phyloP scores from a whole-genome alignment of 2,329 filamentous ascomycete genomes.

The Pyrenochaeta sp. region DNA sequence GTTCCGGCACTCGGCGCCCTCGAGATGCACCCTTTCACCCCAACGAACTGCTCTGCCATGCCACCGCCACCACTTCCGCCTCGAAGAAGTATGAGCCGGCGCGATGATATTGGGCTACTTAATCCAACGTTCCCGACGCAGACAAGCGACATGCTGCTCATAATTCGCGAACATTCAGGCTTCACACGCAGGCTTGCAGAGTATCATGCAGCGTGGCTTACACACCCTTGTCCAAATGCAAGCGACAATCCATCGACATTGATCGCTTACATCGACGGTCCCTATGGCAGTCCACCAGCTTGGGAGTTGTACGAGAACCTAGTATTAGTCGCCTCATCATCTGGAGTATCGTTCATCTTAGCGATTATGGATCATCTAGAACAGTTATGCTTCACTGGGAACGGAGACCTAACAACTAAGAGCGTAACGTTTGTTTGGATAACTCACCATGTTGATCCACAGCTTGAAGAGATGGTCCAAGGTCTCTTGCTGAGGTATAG shows the following conservation, averaged over 20 bases:
- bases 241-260: slow-evolving; percentile 22
- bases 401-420: slow-evolving; percentile 10
- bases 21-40: slow-evolving; percentile 41
- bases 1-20: slow-evolving; percentile 34
- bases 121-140: neutral
- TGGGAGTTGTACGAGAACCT: slow-evolving; percentile 38
- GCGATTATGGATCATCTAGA: slow-evolving; percentile 37
- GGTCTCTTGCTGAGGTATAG: slow-evolving; percentile 23
- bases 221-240: slow-evolving; percentile 38
- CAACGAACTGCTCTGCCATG: slow-evolving; percentile 34
- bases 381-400: slow-evolving; percentile 22
- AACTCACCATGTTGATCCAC: slow-evolving; percentile 32
- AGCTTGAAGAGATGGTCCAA: slow-evolving; percentile 31
- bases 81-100: slow-evolving; percentile 24
- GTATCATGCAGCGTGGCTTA: slow-evolving; percentile 34
- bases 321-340: slow-evolving; percentile 31
- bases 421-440: slow-evolving; percentile 34
- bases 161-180: slow-evolving; percentile 31
- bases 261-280: slow-evolving; percentile 38
- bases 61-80: slow-evolving; percentile 17
- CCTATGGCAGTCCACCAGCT: slow-evolving; percentile 31
- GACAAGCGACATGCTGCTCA: slow-evolving; percentile 33
- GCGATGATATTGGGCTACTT: slow-evolving; percentile 5
- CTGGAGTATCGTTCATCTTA: slow-evolving; percentile 36
- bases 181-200: slow-evolving; percentile 32